phyloP scores from a whole-genome alignment of 2,329 filamentous ascomycete species.

The Camillea tinctor region DNA sequence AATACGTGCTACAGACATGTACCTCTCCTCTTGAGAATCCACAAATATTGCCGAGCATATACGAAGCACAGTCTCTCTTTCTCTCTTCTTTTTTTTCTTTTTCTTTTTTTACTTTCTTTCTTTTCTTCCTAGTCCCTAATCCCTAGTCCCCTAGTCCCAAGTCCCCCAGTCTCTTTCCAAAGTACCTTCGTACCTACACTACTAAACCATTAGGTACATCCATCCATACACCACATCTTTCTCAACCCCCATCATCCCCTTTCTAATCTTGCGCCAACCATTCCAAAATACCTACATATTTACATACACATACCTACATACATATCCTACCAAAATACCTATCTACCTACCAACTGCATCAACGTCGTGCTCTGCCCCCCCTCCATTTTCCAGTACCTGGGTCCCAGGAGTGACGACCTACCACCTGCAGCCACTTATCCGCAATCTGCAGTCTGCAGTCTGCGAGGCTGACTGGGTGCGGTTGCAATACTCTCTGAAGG shows the following conservation, averaged over 20 bases:
- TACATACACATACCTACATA: too few species aligned
- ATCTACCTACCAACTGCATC: slow-evolving; percentile 6
- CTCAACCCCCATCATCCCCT: slow-evolving; percentile 15
- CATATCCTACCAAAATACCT: slow-evolving; percentile 10
- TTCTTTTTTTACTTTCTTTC: too few species aligned
- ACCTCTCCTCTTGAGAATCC: slow-evolving; percentile 15
- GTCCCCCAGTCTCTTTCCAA: not conserved
- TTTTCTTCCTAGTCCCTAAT: too few species aligned
- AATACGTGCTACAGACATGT: slow-evolving; percentile 6
- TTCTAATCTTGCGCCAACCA: slow-evolving; percentile 17
- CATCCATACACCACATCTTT: not conserved
- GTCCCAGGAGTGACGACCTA: not conserved
- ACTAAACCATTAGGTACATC: not conserved
- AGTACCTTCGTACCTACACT: slow-evolving; percentile 8
- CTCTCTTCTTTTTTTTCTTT: not conserved
- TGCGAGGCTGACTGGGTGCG: slow-evolving; percentile 23
- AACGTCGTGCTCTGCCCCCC: slow-evolving; percentile 18
- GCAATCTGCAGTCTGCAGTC: slow-evolving; percentile 4
- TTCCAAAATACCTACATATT: slow-evolving; percentile 5
- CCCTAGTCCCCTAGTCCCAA: too few species aligned
- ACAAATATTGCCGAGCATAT: slow-evolving; percentile 18
- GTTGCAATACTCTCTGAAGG: slow-evolving; percentile 18
- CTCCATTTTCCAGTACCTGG: slow-evolving; percentile 6
- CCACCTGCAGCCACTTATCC: not conserved
- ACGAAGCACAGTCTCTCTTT: slow-evolving; percentile 8